These are phyloP conservation scores for Senna tora DNA, from an alignment of 306 rosid species.

Conservation along the genomic window DNA sequence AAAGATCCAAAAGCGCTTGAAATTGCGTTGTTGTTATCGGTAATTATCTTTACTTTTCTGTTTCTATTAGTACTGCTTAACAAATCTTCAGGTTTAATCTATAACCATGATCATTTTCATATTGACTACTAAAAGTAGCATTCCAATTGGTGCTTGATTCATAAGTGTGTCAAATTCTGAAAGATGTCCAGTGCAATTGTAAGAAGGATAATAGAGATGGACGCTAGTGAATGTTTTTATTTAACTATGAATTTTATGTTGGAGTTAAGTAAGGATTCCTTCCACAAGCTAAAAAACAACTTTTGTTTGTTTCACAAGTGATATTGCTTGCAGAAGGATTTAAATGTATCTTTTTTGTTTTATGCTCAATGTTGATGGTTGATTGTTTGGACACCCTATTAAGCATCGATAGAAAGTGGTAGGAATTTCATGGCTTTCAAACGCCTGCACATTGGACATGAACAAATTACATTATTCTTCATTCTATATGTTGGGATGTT, in stretches of 20 bases:
- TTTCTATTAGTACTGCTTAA: constrained; percentile 30
- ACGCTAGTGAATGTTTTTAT: constrained; percentile 6
- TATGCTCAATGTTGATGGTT: constrained; percentile 18
- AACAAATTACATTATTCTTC: not conserved
- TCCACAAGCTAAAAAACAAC: constrained; percentile 25
- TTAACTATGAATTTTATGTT: not conserved
- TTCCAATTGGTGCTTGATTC: constrained; percentile 1
- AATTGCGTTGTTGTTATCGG: constrained; percentile 86
- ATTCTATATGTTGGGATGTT: constrained; percentile 11
- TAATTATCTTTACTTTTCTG: constrained; percentile 43
- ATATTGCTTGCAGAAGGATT: not conserved
- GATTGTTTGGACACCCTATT: constrained; percentile 16
- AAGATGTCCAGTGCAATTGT: not conserved
- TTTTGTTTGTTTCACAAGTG: not conserved
- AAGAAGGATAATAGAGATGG: no score
- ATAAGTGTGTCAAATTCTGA: not conserved
- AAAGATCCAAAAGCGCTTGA: constrained; percentile 93
- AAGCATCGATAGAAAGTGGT: constrained; percentile 4
- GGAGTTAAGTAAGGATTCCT: constrained; percentile 2
- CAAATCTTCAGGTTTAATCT: constrained; percentile 5
- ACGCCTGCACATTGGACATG: not conserved
- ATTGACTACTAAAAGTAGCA: not conserved
- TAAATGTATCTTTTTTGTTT: not conserved
- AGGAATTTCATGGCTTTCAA: not conserved
- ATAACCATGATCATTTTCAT: not conserved